Percentiles rank a stretch among this genome's conserved stretches.
phyloP scores from a whole-genome alignment of 768 basidiomycete species.

The Suillus cothurnatus region DNA sequence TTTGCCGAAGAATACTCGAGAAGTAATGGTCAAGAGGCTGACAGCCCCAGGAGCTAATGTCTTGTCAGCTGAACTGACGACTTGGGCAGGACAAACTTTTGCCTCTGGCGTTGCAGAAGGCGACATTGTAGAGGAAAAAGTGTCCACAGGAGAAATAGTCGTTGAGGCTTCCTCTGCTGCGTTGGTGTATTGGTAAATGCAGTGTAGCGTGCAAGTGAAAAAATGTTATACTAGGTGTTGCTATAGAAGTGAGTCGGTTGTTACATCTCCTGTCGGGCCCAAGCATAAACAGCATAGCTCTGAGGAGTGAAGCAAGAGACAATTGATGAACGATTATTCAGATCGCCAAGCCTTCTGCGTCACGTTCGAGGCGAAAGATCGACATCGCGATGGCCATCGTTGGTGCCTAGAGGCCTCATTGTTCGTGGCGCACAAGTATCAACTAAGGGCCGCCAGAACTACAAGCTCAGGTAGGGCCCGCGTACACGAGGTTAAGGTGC shows the following conservation, averaged over 20 bases:
- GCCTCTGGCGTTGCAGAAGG: constrained; percentile 41
- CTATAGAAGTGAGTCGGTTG: neutral
- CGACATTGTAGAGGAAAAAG: constrained; percentile 39
- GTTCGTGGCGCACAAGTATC: neutral
- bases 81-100: constrained; percentile 54
- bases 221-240: neutral
- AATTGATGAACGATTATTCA: neutral
- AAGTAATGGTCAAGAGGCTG: constrained; percentile 42
- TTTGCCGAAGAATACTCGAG: constrained; percentile 27
- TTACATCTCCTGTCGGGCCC: neutral
- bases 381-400: neutral
- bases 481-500: neutral
- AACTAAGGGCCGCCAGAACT: neutral
- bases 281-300: neutral
- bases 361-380: neutral
- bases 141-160: constrained; percentile 34
- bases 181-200: constrained; percentile 33
- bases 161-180: constrained; percentile 42
- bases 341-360: neutral
- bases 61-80: constrained; percentile 43
- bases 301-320: neutral
- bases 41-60: constrained; percentile 53
- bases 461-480: neutral
- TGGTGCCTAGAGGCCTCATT: neutral
- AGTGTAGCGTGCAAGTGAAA: neutral